These are phyloP conservation scores for Aspergillus neotritici DNA, from an alignment of 2,329 filamentous ascomycete genomes.

Conservation along the genomic window DNA sequence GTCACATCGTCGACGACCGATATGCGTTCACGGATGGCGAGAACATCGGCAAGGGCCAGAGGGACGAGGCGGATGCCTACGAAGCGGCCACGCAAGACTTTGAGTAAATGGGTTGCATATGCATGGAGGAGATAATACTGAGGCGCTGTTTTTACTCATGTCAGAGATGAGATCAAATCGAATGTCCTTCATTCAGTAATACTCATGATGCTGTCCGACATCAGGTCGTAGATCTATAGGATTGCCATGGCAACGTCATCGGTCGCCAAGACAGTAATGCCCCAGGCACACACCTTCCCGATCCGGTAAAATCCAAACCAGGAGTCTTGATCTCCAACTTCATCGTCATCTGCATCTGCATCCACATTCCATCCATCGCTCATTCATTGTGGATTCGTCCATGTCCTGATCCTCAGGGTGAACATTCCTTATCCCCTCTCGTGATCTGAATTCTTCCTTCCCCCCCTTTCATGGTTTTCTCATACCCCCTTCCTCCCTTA, in stretches of 20 bases:
- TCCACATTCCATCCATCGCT: neutral
- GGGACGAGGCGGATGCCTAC: constrained; percentile 26
- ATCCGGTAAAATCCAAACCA: constrained; percentile 25
- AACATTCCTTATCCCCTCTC: too few relatives aligned
- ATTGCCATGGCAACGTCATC: constrained; percentile 28
- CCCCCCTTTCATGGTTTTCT: neutral
- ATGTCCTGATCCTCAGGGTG: too few relatives aligned
- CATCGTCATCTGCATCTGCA: constrained; percentile 4
- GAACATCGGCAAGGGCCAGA: constrained; percentile 13
- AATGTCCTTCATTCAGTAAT: too few relatives aligned
- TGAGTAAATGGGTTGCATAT: constrained; percentile 14
- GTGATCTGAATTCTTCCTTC: neutral
- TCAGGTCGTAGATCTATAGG: neutral
- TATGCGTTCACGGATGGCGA: constrained; percentile 18
- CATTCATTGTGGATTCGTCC: constrained; percentile 4
- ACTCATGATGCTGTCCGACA: too few relatives aligned
- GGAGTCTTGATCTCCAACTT: neutral
- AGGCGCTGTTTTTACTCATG: neutral
- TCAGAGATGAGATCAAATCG: neutral
- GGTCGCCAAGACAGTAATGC: constrained; percentile 6
- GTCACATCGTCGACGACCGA: constrained; percentile 29
- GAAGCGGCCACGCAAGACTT: constrained; percentile 28
- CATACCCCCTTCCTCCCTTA: neutral
- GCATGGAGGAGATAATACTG: neutral
- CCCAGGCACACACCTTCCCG: constrained; percentile 16